Evolutionary conservation across 202 grass and related monocot species (phyloP).

Genomic region (Cymbopogon flexuosus): DNA sequence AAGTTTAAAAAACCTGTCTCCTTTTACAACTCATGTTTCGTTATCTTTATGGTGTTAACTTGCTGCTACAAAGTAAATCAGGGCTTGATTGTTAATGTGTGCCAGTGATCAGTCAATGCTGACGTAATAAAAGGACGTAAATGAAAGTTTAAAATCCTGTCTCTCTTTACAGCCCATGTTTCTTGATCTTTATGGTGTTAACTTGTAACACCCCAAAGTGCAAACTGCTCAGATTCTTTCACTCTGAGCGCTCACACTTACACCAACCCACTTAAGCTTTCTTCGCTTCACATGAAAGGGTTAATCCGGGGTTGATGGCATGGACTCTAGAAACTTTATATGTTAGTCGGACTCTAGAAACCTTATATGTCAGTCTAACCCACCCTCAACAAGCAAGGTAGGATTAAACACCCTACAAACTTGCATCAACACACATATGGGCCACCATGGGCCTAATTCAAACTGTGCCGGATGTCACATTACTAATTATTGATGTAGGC

Average conservation of each 20-base stretch:
- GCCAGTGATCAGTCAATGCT: not conserved
- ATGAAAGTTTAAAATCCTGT: not conserved
- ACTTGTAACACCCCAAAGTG: not conserved
- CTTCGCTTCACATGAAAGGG: not conserved
- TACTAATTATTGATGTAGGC: conserved; percentile 10
- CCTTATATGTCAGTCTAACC: not conserved
- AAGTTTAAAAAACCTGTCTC: not conserved
- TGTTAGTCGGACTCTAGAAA: not conserved
- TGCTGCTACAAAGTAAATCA: not conserved
- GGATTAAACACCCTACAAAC: not conserved
- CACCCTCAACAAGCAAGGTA: not conserved
- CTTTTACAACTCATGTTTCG: not conserved
- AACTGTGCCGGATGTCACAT: not conserved
- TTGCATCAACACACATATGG: not conserved
- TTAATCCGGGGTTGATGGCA: not conserved
- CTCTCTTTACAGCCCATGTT: not conserved
- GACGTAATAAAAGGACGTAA: not conserved
- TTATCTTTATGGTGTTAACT: conserved; percentile 10
- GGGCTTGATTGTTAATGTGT: too few species aligned
- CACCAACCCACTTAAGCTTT: not conserved
- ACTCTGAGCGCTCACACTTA: not conserved
- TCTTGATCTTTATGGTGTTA: not conserved
- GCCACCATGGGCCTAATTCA: not conserved
- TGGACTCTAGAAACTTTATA: not conserved
- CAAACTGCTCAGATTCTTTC: not conserved